Base-by-base conservation (phyloP, 129 eudicot genomes). In the Artemisia tridentata region DNA sequence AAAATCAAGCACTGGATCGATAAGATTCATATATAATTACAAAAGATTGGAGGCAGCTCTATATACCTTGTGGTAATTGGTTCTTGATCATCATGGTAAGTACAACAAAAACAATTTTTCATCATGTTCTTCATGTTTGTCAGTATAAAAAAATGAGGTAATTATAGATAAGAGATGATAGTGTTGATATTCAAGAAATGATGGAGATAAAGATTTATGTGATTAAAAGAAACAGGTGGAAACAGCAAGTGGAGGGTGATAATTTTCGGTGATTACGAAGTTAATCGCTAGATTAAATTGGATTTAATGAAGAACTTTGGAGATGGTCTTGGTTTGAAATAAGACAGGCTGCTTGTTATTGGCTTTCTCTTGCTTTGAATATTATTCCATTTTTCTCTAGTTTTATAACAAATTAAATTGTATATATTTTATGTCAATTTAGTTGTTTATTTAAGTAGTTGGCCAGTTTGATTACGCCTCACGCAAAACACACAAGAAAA, bases 61-160 rank as follows among this genome's bases (percentile, higher is more conserved):
- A 60, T 69, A 17, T 54, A 80, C 88, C 79, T 80, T 81, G 53
- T 74, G 11, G 63, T 72, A 27, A 27, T 27, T 38, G 68, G 72
- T 49, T 79, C 85, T 72, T 86, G 79, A 74, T 76, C 80, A 27
- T 68, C 84, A 8, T 23, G 65, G 14, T 72, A 43, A 53, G 38
- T 54, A 69, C 86, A 85, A 78, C 84, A 81, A 63, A 75, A 65
- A 71, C 85, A 86, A 78, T 65, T 77, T 64, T 68, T 63, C 9
- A 81, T 10, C 83, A 29, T 81, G 29, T 80, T 86, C 56, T 69
- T 69, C 52, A 61, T 47, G 10, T 57, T 47, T 61, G 71, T 63
- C 23, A 41, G 53, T n/a, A 77, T 70, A 59, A 68, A 76, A 56
- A 69, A 49, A 60, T 41, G 18, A 12, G 23, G 45, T 38, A 14